Base-by-base conservation (phyloP, 148 eudicot genomes). In the Mesembryanthemum crystallinum region DNA sequence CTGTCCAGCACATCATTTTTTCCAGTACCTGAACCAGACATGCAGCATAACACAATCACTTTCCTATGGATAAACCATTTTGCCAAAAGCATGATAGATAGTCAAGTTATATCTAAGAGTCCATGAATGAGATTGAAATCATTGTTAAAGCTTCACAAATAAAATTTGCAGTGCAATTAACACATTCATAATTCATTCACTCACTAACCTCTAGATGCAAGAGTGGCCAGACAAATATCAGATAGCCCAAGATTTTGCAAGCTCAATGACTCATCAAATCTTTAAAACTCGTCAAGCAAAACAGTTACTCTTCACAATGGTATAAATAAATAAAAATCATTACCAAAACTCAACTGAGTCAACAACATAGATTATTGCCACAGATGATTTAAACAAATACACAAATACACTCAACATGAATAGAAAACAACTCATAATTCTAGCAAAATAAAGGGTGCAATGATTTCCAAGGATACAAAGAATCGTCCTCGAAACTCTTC, bases 171-270 rank as follows among this genome's bases (percentile, higher is more conserved):
- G 24, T 33, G 32, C 64, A 42, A 61, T 29, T 43, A 37, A 0
- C 0, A 13, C 17, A 37, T 42, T 63, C 14, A 32, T 64, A 51
- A 7, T 27, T 62, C 42, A 1, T 52, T 68, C 59, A 76, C 96
- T 80, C 59, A 76, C 96, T 84, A 47, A 94, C 98, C 98, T 88
- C 88, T 84, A 71, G 96, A 88, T 64, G 91, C 94, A 64, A 95
- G 89, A 14, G 96, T 87, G 60, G 98, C 97, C 58, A 95, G 87
- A 77, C 87, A 85, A 43, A 76, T 89, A 72, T 92, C 96, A 62
- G 98, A 95, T 60, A 95, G 87, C 9, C 98, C 98, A 76, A 95
- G 89, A 60, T 81, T 87, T 80, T 79, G 80, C 73, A 95, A 85
- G 83, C 87, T 92, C 79, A 86, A 64, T 11, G 91, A 85, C 39